Base-by-base conservation (phyloP, 2,329 filamentous ascomycete species). In the Ascosphaera acerosa region DNA sequence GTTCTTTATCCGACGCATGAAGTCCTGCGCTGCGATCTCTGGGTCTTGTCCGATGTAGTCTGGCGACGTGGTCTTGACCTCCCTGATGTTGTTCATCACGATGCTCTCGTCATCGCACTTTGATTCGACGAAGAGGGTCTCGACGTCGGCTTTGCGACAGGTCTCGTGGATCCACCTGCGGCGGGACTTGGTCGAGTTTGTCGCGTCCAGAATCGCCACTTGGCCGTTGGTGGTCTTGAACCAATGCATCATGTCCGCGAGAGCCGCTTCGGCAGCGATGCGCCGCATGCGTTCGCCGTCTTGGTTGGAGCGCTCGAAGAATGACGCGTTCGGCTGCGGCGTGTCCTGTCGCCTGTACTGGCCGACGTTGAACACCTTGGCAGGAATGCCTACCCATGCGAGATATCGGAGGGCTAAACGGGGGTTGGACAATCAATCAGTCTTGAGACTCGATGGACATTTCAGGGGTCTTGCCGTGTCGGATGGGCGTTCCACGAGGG, bases 71-170 rank as follows among this genome's bases (percentile, higher is more conserved):
- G 81, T 84, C 62, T 97, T 97, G 45, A 97, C 87, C 48, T 92
- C 82, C 40, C 82, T 70, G 41, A 97, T 92, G 52, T 97, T 97
- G 59, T 72, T 77, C 81, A 92, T 91, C 56, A 97, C 91, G 40
- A 94, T 59, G 28, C 84, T 75, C 50, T 94, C 82, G 42, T 92
- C 74, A 47, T 97, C 84, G 50, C 87, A 97, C 49, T 87, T 89
- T 42, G 78, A 90, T 59, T 97, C 87, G 30, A 97, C 87, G 42
- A 90, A 97, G 30, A 97, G 59, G 6, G 89, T 82, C 48, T 92
- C 81, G 36, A 94, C 72, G 33, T 71, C 70, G 40, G 84, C 70
- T 9, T 64, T 61, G 5, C 64, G 59, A 49, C 82, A 87, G 30
- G 66, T 64, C 37, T 92, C 73, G 41, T 78, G 63, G 44, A 97